These are phyloP conservation scores for Blastomyces parvus DNA, from an alignment of 2,329 filamentous ascomycete genomes.

Conservation along the genomic window DNA sequence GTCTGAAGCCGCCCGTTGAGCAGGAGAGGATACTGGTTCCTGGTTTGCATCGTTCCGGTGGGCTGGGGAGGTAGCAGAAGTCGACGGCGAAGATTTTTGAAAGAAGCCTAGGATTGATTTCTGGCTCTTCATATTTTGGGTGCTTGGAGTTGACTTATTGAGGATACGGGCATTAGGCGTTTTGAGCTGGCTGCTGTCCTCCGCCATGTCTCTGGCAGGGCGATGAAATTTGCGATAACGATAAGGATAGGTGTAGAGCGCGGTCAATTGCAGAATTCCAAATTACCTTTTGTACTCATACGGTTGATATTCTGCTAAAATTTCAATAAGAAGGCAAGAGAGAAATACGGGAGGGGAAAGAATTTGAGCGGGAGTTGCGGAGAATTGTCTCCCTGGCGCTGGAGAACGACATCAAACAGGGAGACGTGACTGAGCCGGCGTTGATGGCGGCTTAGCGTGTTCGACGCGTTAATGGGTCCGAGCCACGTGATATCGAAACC, in stretches of 20 bases:
- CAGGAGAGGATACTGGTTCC: slow-evolving; percentile 12
- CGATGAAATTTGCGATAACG: not conserved
- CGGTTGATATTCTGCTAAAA: not conserved
- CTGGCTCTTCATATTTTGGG: slow-evolving; percentile 50
- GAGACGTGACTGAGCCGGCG: not conserved
- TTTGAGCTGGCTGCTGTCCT: slow-evolving; percentile 5
- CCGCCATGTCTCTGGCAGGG: not conserved
- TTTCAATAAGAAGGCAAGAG: not conserved
- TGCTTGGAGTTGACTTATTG: slow-evolving; percentile 28
- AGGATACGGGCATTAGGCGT: slow-evolving; percentile 11
- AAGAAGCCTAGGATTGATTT: slow-evolving; percentile 73
- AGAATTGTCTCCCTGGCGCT: not conserved
- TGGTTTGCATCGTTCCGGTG: slow-evolving; percentile 16
- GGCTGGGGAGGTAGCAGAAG: slow-evolving; percentile 23
- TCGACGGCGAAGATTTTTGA: slow-evolving; percentile 47
- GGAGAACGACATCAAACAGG: not conserved
- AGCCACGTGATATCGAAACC: slow-evolving; percentile 4
- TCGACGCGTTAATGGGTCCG: slow-evolving; percentile 32
- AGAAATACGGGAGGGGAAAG: not conserved
- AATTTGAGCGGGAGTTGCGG: not conserved
- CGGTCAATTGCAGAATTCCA: not conserved
- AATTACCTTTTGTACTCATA: not conserved
- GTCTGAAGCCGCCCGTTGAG: slow-evolving; percentile 4
- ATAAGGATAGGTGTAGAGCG: not conserved
- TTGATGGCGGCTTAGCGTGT: slow-evolving; percentile 18